A percentile compares a stretch with the other conserved stretches of the same genome.
Evolutionary conservation across 2,329 filamentous ascomycete genomes (phyloP).

Genomic region (Tolypocladium ovalisporum): DNA sequence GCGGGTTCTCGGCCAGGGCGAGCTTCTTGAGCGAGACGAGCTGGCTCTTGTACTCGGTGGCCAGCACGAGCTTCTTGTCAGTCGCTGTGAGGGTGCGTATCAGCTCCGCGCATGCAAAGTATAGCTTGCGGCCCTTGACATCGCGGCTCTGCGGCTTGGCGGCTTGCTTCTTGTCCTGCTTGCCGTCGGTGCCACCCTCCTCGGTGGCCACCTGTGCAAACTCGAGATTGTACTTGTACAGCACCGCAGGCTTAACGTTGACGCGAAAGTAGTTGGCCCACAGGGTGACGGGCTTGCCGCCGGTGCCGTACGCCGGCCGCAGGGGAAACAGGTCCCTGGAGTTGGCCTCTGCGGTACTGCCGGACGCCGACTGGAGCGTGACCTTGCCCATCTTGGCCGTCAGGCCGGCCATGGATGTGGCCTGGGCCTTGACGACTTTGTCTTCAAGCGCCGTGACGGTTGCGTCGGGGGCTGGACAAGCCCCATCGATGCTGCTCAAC

Average conservation of each 20-base stretch:
- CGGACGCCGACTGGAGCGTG: slow-evolving; percentile 11
- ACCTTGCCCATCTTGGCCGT: slow-evolving; percentile 25
- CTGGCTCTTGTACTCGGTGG: slow-evolving; percentile 41
- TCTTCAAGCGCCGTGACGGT: slow-evolving; percentile 27
- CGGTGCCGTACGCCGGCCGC: slow-evolving; percentile 38
- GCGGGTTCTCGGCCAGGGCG: slow-evolving; percentile 17
- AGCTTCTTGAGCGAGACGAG: slow-evolving; percentile 30
- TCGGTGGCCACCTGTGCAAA: slow-evolving; percentile 16
- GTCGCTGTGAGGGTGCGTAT: slow-evolving; percentile 22
- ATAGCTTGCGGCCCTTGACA: slow-evolving; percentile 32
- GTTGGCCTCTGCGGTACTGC: not conserved
- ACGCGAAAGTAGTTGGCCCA: slow-evolving; percentile 47
- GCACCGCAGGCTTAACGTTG: slow-evolving; percentile 19
- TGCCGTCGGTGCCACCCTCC: slow-evolving; percentile 3
- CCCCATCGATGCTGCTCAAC: slow-evolving; percentile 11
- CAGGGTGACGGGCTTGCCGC: slow-evolving; percentile 29
- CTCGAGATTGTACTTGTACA: slow-evolving; percentile 36
- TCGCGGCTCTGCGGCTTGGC: slow-evolving; percentile 12
- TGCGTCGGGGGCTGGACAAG: slow-evolving; percentile 12
- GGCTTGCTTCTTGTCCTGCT: slow-evolving; percentile 2
- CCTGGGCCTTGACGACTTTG: slow-evolving; percentile 20
- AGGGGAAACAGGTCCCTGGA: slow-evolving; percentile 25
- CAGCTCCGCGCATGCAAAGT: slow-evolving; percentile 27
- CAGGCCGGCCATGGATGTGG: slow-evolving; percentile 17
- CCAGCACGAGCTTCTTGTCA: slow-evolving; percentile 20